Conservation (phyloP, 176 grass and related monocot species). For the Dendrocalamus sinicus region DNA sequence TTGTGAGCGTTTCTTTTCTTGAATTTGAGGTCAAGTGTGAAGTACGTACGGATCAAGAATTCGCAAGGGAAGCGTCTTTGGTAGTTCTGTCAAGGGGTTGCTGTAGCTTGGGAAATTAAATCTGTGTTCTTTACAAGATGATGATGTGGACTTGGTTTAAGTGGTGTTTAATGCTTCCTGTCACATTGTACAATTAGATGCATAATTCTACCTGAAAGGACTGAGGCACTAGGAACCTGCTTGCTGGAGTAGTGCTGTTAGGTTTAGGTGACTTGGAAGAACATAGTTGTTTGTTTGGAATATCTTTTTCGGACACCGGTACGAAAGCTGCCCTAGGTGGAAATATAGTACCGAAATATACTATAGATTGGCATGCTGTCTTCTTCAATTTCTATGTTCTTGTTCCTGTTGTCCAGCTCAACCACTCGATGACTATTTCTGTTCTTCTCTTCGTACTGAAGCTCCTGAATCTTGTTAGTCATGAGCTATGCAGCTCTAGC, state of each 20-base stretch:
- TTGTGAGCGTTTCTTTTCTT: slow-evolving; percentile 4
- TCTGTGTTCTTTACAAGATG: background rate
- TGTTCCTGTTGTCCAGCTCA: slow-evolving; percentile 29
- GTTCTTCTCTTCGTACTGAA: background rate
- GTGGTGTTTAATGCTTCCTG: slow-evolving; percentile 27
- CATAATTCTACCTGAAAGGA: slow-evolving; percentile 17
- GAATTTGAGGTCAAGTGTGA: slow-evolving; percentile 17
- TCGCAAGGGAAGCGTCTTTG: background rate
- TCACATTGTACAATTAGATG: slow-evolving; percentile 43
- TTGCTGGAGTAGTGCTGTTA: background rate
- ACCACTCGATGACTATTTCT: slow-evolving; percentile 16
- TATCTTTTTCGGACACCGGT: slow-evolving; percentile 16
- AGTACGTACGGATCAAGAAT: slow-evolving; percentile 24
- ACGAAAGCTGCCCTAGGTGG: slow-evolving; percentile 6
- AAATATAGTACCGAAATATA: slow-evolving; percentile 14
- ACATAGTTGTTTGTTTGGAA: slow-evolving; percentile 22
- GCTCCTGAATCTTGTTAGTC: background rate
- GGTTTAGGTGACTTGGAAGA: slow-evolving; percentile 34
- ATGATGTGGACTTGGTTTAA: slow-evolving; percentile 17
- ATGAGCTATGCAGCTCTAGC: slow-evolving; percentile 17
- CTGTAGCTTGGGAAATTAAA: slow-evolving; percentile 27
- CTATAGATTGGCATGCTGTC: slow-evolving; percentile 30
- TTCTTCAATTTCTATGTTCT: slow-evolving; percentile 22
- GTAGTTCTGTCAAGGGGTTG: slow-evolving; percentile 9
- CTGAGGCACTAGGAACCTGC: background rate